phyloP scores from a whole-genome alignment of 116 monocot genomes.

The Iris pallida region DNA sequence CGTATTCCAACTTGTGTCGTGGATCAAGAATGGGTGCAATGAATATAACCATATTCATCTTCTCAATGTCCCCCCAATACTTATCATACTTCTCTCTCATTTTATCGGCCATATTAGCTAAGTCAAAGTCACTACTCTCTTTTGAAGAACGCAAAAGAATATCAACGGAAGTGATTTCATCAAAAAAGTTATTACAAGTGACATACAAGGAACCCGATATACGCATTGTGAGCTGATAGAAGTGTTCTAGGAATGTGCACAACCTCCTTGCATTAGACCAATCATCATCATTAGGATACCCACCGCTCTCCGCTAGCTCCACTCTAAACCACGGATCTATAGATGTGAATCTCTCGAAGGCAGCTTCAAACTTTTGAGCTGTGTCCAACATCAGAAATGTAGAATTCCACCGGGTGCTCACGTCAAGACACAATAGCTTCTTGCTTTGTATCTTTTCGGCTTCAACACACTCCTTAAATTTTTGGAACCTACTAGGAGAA shows the following conservation, averaged over 20 bases:
- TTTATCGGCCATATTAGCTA: not conserved
- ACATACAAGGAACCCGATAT: not conserved
- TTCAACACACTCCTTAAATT: not conserved
- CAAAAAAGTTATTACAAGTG: not conserved
- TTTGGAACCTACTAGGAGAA: not conserved
- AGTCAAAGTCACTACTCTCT: not conserved
- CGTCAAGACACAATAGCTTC: not conserved
- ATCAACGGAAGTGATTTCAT: not conserved
- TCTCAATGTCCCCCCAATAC: slow-evolving; percentile 4
- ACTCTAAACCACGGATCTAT: not conserved
- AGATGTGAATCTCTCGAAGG: not conserved
- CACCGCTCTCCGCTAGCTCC: not conserved
- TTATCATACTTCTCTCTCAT: slow-evolving; percentile 6
- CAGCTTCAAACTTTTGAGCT: not conserved
- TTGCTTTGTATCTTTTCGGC: not conserved
- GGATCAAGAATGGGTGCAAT: not conserved
- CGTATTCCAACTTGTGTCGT: not conserved
- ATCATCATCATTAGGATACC: not conserved
- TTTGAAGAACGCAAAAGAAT: not conserved
- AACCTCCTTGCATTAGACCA: not conserved
- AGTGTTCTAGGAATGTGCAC: not conserved
- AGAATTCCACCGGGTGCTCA: not conserved
- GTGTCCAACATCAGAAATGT: not conserved
- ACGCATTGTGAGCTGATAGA: not conserved
- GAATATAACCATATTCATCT: not conserved